Base-by-base conservation (phyloP, 2,329 filamentous ascomycete species). In the Fusarium sp. region DNA sequence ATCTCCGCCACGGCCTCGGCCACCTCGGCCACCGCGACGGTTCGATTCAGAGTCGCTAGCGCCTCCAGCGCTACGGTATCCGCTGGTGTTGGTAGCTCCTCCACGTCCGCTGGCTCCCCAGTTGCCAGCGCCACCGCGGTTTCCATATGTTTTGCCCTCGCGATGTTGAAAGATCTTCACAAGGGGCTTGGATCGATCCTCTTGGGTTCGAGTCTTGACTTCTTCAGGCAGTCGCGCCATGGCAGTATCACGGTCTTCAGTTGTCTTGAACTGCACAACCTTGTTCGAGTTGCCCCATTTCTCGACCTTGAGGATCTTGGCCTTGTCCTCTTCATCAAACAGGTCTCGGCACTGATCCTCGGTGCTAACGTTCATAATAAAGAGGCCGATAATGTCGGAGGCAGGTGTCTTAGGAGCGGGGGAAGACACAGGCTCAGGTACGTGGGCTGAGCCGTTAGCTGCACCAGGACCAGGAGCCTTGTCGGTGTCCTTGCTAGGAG, bases 261-360 rank as follows among this genome's bases (percentile, higher is more conserved):
- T 78, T 3, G 87, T 93, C 78, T 91, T 90, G 83, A 98, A 98
- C 71, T 95, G 91, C 28, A 94, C 94, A 52, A 97, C 93, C 82
- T 92, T 95, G 84, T 94, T 94, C 66, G 90, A 90, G 76, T 90
- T 90, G 39, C 91, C 91, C 84, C 90, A 93, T 82, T 94, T 95
- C 76, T 94, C 91, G 53, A 95, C 86, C 81, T 91, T 91, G 58
- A 89, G 81, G 70, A 98, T 94, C 83, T 97, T 98, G 34, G 88
- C 78, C 77, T 90, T 91, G 77, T 98, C 94, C 75, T 97, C 93
- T 12, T 96, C 91, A 1, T 89, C 86, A 78, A 99, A 95, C 27
- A 97, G 86, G 36, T 93, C 91, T 60, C 92, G 91, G 39, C 94
- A 92, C 65, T 95, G 93, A 34, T 97, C 93, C 71, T 95, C 93